Conservation (phyloP, 371 early-diverging fungal genomes). For the Blastocladiella emersonii region DNA sequence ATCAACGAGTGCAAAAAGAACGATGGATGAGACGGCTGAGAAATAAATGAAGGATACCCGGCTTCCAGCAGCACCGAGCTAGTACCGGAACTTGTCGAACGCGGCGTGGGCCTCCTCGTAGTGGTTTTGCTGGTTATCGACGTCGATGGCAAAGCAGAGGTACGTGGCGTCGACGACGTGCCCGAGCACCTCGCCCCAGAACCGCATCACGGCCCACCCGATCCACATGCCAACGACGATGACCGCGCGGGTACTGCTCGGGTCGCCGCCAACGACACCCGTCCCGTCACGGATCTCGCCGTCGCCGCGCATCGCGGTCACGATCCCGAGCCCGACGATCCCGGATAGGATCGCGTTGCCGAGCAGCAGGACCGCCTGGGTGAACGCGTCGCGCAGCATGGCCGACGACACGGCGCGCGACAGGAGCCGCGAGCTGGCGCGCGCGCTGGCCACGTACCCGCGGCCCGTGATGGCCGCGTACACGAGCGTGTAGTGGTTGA, state of each 20-base stretch:
- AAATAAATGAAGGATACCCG: too few species aligned
- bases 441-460: not conserved
- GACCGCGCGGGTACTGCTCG: not conserved
- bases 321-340: not conserved
- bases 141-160: conserved; percentile 1
- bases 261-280: not conserved
- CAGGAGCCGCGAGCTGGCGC: not conserved
- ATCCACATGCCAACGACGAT: conserved; percentile 1
- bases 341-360: not conserved
- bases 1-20: too few species aligned
- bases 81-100: not conserved
- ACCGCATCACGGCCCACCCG: not conserved
- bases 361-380: not conserved
- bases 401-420: not conserved
- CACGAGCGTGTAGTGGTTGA: conserved; percentile 1
- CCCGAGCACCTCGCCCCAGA: not conserved
- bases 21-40: too few species aligned
- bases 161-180: not conserved
- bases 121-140: not conserved
- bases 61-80: too few species aligned
- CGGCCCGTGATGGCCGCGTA: not conserved
- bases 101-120: not conserved
- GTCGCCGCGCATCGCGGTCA: not conserved
- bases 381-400: not conserved
- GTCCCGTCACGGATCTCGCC: not conserved